phyloP scores from a whole-genome alignment of 306 rosid species.

The Inga oerstediana region DNA sequence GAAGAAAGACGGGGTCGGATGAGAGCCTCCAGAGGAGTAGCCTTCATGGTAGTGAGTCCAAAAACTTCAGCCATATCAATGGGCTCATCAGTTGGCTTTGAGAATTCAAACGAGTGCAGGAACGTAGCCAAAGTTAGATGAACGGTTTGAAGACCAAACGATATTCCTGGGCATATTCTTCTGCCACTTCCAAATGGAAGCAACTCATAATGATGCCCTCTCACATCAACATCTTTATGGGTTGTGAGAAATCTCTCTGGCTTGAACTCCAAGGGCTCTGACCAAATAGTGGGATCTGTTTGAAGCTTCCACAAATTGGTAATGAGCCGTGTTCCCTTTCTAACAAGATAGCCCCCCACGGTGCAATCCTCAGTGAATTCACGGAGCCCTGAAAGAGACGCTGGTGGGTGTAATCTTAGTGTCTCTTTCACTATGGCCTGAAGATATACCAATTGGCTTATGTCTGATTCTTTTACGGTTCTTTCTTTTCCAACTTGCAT shows the following conservation, averaged over 20 bases:
- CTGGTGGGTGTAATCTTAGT: constrained; percentile 52
- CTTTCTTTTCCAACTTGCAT: constrained; percentile 52
- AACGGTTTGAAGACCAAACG: constrained; percentile 37
- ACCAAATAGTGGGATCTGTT: constrained; percentile 51
- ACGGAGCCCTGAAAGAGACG: constrained; percentile 37
- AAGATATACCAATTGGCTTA: constrained; percentile 45
- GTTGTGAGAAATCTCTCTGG: constrained; percentile 59
- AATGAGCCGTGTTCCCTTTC: constrained; percentile 44
- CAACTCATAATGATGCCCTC: constrained; percentile 49
- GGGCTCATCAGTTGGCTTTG: constrained; percentile 24
- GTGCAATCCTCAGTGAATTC: constrained; percentile 47
- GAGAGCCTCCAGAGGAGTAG: constrained; percentile 54
- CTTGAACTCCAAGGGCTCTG: constrained; percentile 51
- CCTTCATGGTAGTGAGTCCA: constrained; percentile 44
- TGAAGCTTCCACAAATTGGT: constrained; percentile 59
- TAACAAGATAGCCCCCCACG: constrained; percentile 45
- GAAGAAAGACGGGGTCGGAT: constrained; percentile 50
- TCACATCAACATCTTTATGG: constrained; percentile 48
- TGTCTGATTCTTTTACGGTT: constrained; percentile 45
- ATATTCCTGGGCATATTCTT: constrained; percentile 53
- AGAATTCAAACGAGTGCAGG: constrained; percentile 48
- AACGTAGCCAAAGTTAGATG: constrained; percentile 37
- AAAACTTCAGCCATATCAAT: constrained; percentile 53
- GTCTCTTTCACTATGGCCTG: constrained; percentile 58
- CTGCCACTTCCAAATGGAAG: constrained; percentile 62